Evolutionary conservation across 1,284 basidiomycete species (phyloP).

Genomic region (Boletellus deceptivus): DNA sequence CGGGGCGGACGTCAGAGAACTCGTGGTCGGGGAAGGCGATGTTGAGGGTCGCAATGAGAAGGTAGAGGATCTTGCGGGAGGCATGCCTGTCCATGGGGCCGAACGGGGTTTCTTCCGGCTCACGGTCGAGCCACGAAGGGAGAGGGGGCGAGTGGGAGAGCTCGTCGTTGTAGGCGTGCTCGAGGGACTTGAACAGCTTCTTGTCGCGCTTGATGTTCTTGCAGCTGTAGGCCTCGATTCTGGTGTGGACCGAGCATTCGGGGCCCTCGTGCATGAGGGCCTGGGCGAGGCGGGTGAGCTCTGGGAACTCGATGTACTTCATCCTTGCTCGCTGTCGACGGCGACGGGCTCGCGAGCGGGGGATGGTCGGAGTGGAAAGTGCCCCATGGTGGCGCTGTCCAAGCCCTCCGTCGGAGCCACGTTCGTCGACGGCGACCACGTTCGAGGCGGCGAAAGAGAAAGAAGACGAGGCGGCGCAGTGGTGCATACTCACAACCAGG

Average conservation of each 20-base stretch:
- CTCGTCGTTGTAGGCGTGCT: constrained; percentile 81
- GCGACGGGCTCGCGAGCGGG: background rate
- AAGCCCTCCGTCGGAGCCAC: background rate
- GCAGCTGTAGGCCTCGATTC: constrained; percentile 97
- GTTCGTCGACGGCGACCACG: constrained; percentile 1
- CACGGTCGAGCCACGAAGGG: constrained; percentile 68
- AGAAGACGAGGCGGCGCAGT: too few relatives aligned
- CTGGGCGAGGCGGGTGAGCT: constrained; percentile 75
- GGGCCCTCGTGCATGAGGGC: constrained; percentile 84
- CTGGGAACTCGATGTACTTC: constrained; percentile 91
- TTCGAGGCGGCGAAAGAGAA: too few relatives aligned
- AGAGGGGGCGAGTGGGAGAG: constrained; percentile 67
- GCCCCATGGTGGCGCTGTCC: too few relatives aligned
- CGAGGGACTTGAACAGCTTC: constrained; percentile 91
- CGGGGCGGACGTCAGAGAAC: constrained; percentile 89
- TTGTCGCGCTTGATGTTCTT: constrained; percentile 98
- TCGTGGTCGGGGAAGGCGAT: constrained; percentile 97
- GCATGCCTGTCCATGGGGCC: constrained; percentile 73
- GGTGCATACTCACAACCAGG: too few relatives aligned
- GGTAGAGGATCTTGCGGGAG: constrained; percentile 86
- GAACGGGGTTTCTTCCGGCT: constrained; percentile 74
- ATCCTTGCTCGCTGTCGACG: constrained; percentile 40
- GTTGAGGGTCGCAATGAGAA: constrained; percentile 96
- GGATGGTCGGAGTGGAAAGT: constrained; percentile 22
- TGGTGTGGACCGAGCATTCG: constrained; percentile 88